Conservation (phyloP, 352 stramenopile genomes). For the Phytophthora kernoviae region DNA sequence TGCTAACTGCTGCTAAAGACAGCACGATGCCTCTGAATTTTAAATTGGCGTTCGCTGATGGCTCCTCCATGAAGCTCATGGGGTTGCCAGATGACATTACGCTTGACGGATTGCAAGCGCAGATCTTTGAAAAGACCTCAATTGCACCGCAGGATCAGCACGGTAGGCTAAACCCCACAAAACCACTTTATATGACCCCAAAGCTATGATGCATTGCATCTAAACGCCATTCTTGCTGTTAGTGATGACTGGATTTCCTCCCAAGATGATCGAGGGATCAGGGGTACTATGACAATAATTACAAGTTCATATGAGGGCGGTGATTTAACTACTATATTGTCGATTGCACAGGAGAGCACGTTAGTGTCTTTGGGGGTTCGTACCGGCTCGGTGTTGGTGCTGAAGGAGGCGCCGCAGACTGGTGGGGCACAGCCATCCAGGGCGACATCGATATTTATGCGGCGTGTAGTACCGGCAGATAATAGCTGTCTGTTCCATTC, state of each 20-base stretch:
- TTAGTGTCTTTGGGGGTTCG: conserved; percentile 60
- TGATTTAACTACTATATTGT: background rate
- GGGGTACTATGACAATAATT: conserved; percentile 36
- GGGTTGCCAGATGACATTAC: conserved; percentile 63
- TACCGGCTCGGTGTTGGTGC: conserved; percentile 70
- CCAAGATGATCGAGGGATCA: conserved; percentile 64
- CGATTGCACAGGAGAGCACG: conserved; percentile 39
- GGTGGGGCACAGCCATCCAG: conserved; percentile 16
- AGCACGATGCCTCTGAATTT: conserved; percentile 52
- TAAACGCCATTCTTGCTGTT: background rate
- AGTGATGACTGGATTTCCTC: conserved; percentile 83
- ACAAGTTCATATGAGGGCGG: background rate
- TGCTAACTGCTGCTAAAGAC: no score
- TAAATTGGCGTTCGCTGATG: conserved; percentile 80
- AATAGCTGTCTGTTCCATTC: conserved; percentile 90
- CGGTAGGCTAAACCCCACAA: conserved; percentile 36
- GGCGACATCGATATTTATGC: conserved; percentile 61
- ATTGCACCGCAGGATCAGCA: conserved; percentile 72
- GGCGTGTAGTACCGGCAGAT: conserved; percentile 78
- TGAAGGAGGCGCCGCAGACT: conserved; percentile 60
- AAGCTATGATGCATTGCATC: background rate
- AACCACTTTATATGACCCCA: background rate
- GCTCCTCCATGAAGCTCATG: conserved; percentile 75
- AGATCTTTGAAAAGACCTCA: conserved; percentile 61
- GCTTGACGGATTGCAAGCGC: conserved; percentile 54